phyloP scores from a whole-genome alignment of 2,329 filamentous ascomycete genomes.

The Fusarium illudens region DNA sequence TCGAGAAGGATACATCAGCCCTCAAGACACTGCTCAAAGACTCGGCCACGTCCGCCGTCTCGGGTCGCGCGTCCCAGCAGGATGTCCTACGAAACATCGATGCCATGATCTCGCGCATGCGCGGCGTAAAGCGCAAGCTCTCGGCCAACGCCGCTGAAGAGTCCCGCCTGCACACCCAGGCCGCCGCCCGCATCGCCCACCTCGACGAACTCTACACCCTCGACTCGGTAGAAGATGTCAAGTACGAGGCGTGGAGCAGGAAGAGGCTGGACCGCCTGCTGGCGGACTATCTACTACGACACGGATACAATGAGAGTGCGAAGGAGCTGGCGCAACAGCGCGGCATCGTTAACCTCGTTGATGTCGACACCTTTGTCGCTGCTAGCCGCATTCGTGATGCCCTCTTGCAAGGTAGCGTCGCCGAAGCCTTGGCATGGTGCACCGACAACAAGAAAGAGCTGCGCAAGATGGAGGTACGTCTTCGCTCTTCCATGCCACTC shows the following conservation, averaged over 20 bases:
- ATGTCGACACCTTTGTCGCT: constrained; percentile 85
- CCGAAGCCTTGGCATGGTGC: constrained; percentile 88
- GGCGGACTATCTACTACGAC: constrained; percentile 90
- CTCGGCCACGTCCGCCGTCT: constrained; percentile 72
- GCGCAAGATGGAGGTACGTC: constrained; percentile 80
- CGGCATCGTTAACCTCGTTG: constrained; percentile 81
- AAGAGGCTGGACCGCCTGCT: constrained; percentile 82
- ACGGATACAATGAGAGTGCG: constrained; percentile 83
- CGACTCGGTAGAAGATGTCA: constrained; percentile 84
- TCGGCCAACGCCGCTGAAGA: constrained; percentile 81
- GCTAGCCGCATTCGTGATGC: constrained; percentile 81
- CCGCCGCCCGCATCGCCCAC: constrained; percentile 80
- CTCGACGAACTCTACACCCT: constrained; percentile 83
- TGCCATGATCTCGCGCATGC: constrained; percentile 84
- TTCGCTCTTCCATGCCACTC: background rate
- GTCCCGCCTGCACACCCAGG: constrained; percentile 75
- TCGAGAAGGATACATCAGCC: constrained; percentile 74
- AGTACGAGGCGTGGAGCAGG: constrained; percentile 91
- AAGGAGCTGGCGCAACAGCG: constrained; percentile 77
- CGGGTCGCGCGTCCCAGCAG: constrained; percentile 67
- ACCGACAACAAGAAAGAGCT: constrained; percentile 91
- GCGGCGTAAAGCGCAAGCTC: constrained; percentile 88
- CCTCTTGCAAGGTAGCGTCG: constrained; percentile 73
- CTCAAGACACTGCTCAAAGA: constrained; percentile 70
- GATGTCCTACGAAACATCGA: constrained; percentile 85